These are phyloP conservation scores for Ophiostoma triangulosporum DNA, from an alignment of 2,329 filamentous ascomycete genomes.

Conservation along the genomic window DNA sequence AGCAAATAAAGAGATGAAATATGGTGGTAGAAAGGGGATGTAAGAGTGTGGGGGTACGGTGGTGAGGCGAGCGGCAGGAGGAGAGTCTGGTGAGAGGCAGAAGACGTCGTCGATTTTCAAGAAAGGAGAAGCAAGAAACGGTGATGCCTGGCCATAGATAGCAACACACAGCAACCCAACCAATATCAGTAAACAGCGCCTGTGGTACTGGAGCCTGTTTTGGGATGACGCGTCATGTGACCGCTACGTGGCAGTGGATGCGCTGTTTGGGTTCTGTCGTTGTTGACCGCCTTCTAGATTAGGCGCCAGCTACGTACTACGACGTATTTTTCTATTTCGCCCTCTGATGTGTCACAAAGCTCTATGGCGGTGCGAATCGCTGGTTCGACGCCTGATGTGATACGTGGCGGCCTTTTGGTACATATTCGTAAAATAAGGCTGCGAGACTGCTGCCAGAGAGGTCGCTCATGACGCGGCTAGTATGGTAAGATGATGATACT, in stretches of 20 bases:
- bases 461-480: too few species aligned
- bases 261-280: background rate
- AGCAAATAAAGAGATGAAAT: background rate
- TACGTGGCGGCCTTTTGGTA: too few species aligned
- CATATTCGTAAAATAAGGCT: too few species aligned
- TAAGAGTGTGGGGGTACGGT: too few species aligned
- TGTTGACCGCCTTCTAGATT: background rate
- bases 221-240: conserved; percentile 12
- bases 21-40: too few species aligned
- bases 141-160: conserved; percentile 8
- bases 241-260: background rate
- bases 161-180: background rate
- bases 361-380: too few species aligned
- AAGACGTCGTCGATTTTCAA: background rate
- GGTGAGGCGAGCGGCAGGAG: background rate
- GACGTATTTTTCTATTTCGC: background rate
- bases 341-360: too few species aligned
- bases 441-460: too few species aligned
- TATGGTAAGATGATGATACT: too few species aligned
- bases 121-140: conserved; percentile 6
- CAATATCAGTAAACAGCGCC: background rate
- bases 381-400: too few species aligned
- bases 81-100: background rate
- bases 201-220: background rate
- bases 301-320: background rate